Base-by-base conservation (phyloP, 441 rosid genomes). In the Biscutella laevigata region DNA sequence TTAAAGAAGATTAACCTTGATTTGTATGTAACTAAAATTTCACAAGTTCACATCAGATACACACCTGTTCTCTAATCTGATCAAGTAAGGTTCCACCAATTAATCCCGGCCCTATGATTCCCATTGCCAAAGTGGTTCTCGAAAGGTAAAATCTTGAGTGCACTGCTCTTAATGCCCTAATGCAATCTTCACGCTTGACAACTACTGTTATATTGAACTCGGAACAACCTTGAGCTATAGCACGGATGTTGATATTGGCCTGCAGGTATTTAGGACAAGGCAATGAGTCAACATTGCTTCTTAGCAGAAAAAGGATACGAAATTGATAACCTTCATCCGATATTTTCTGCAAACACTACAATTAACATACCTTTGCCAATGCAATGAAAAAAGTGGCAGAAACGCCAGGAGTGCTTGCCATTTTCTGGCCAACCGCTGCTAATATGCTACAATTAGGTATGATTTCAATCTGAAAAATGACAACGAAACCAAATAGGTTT, bases 141-240 rank as follows among this genome's bases (percentile, higher is more conserved):
- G 98, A 81, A 60, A 79, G 88, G 75, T 75, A 90, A 70, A 90
- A 87, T 73, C 96, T 83, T 22, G 96, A 90, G 67, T 90, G 98
- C 37, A 81, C 92, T 70, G 96, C 92, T 77, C 84, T 75, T 67
- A 90, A 71, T 56, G 98, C 92, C 80, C 79, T 87, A 49, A 87
- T 68, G 59, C 95, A 90, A 68, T 90, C 98, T 74, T 85, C 94
- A 55, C 82, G 81, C 74, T 77, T 85, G 53, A 91, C 35, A 16
- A 87, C 96, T 38, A 75, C 91, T 2, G 98, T 91, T 46, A 91
- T 71, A 61, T 85, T 91, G 71, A 80, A 91, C 75, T 91, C 98
- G 0, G 98, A 91, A 66, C 98, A 91, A 46, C 98, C 98, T 81
- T 91, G 98, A 67, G 95, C 96, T 70, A 88, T 85, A 39, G 87